These are phyloP conservation scores for Pseudogymnoascus verrucosus DNA, from an alignment of 2,329 filamentous ascomycete species.

Conservation along the genomic window DNA sequence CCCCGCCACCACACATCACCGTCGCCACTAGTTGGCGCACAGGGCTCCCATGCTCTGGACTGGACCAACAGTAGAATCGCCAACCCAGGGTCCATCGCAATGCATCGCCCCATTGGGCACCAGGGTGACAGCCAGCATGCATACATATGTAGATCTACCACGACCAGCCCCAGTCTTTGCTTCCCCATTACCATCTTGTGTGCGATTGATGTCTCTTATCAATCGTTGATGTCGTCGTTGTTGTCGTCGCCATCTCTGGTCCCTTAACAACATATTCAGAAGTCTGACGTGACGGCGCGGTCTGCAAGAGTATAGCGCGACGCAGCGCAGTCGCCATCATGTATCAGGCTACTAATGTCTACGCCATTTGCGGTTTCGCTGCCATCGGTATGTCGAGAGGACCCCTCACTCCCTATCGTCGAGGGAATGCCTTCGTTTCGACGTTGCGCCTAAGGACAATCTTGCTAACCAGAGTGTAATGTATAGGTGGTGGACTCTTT, in stretches of 20 bases:
- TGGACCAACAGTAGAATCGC: background rate
- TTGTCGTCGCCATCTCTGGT: background rate
- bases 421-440: background rate
- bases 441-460: background rate
- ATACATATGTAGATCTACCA: background rate
- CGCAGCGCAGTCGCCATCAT: slow-evolving; percentile 8
- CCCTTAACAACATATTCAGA: background rate
- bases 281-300: background rate
- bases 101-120: background rate
- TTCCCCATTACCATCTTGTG: background rate
- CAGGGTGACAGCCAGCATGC: background rate
- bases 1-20: background rate
- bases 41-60: background rate
- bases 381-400: slow-evolving; percentile 43
- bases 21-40: background rate
- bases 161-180: background rate
- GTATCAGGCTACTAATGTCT: slow-evolving; percentile 40
- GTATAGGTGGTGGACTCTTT: slow-evolving; percentile 57
- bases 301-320: background rate
- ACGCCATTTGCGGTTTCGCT: slow-evolving; percentile 54
- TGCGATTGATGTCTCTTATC: background rate
- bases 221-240: slow-evolving; percentile 1
- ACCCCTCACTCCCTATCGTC: background rate
- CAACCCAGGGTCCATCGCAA: background rate
- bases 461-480: background rate